These are phyloP conservation scores for Notholithocarpus densiflorus DNA, from an alignment of 306 rosid species.

Conservation along the genomic window DNA sequence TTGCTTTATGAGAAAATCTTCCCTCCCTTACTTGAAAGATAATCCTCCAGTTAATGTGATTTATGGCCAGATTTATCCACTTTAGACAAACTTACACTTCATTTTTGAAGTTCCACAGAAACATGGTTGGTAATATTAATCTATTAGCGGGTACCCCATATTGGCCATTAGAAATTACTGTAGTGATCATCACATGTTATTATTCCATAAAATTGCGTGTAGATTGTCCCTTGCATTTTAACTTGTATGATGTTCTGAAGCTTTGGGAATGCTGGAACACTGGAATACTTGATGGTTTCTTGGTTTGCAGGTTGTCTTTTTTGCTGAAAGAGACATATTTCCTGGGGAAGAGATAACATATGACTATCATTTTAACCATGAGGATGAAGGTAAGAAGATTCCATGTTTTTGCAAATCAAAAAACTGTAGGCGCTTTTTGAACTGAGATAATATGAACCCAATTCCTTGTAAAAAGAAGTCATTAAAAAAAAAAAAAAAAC, in stretches of 20 bases:
- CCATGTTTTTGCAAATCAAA: slow-evolving; percentile 63
- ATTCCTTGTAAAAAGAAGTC: slow-evolving; percentile 9
- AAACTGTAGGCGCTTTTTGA: slow-evolving; percentile 68
- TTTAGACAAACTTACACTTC: neutral
- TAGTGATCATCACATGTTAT: neutral
- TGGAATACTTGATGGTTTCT: neutral
- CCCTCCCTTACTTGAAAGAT: neutral
- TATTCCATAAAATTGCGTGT: neutral
- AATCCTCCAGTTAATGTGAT: neutral
- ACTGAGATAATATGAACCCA: slow-evolving; percentile 20
- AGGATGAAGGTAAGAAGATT: slow-evolving; percentile 75
- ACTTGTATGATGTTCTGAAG: neutral
- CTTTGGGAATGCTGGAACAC: neutral
- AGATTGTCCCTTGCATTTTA: neutral
- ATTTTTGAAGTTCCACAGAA: neutral
- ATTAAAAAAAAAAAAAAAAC: neutral
- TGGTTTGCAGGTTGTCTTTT: slow-evolving; percentile 58
- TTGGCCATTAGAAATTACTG: neutral
- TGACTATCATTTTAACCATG: slow-evolving; percentile 66
- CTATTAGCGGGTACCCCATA: too few species aligned
- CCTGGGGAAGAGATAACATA: slow-evolving; percentile 79
- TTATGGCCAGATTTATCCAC: neutral
- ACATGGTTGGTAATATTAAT: too few species aligned
- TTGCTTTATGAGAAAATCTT: neutral
- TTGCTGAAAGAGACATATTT: slow-evolving; percentile 64